These are phyloP conservation scores for Boletus smithii DNA, from an alignment of 1,284 basidiomycete species.

Conservation along the genomic window DNA sequence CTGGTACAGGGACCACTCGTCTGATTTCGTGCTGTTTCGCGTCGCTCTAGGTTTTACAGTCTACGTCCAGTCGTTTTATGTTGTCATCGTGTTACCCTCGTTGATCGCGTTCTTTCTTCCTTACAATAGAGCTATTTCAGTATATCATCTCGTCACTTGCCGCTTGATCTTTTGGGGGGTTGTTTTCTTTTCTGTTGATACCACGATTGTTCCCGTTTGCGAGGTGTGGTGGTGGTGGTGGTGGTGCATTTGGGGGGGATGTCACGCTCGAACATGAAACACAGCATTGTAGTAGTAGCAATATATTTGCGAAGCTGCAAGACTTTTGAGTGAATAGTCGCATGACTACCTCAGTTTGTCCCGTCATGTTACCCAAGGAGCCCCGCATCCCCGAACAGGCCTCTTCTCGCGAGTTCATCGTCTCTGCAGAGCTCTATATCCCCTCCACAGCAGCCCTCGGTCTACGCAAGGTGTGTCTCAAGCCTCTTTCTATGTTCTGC, in stretches of 20 bases:
- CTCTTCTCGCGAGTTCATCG: constrained; percentile 40
- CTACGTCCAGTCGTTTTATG: constrained; percentile 14
- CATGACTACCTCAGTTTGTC: background rate
- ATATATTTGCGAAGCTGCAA: no score
- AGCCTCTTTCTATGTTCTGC: background rate
- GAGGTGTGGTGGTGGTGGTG: constrained; percentile 1
- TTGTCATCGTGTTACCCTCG: constrained; percentile 13
- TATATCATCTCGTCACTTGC: no score
- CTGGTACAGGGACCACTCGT: constrained; percentile 3
- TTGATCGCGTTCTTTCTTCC: constrained; percentile 9
- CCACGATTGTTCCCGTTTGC: background rate
- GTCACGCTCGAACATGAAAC: no score
- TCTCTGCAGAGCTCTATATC: constrained; percentile 62
- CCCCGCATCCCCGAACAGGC: constrained; percentile 6
- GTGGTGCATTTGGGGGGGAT: constrained; percentile 7
- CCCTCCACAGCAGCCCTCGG: constrained; percentile 50
- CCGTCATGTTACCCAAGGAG: constrained; percentile 22
- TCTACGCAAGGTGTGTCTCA: constrained; percentile 53
- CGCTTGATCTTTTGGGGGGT: constrained; percentile 16
- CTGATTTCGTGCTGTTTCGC: no score
- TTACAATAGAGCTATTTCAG: no score
- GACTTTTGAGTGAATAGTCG: background rate
- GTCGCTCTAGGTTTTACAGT: no score
- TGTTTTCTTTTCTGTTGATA: constrained; percentile 21
- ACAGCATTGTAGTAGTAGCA: no score